Evolutionary conservation across 73 alveolate species (phyloP), one percentile per base, ranked within the genome.

Genomic region (Tetrahymena borealis): DNA sequence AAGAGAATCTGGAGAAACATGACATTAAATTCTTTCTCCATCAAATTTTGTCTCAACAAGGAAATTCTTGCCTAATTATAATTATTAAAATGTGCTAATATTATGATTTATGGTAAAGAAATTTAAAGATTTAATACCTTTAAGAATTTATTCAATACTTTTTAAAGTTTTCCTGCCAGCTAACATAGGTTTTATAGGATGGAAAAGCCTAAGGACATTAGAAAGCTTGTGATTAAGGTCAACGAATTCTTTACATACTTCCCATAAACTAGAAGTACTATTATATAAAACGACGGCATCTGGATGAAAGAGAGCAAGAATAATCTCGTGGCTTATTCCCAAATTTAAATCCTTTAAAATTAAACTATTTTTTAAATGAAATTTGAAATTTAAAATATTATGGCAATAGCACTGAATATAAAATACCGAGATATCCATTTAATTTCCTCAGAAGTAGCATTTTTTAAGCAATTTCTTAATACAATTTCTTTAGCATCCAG

Each of bases 1-100:
- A 91, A 91, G 20, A 79, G 91, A 91, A 38, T 60, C 94, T 33
- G 95, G 95, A 8, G 95, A 42, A 15, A 96, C 91, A 96, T 98
- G 99, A 90, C 99, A 96, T 93, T 98, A 96, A 0, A 98, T 98
- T 95, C 99, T 94, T 93, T 98, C 99, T 11, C 99, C 99, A 95
- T 98, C 99, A 94, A 91, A 98, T 96, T 98, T 98, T 40, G 99
- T 98, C 95, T 98, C 99, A 1, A 98, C 97, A 90, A 96, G 36
- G 11, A 97, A 97, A 37, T 96, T 93, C 41, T 91, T 96, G 0
- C 96, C 97, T 43, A 41, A 90, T 31, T 78, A 92, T 41, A n/a
- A 42, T 16, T 1, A 43, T 40, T 40, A 2, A 40, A 15, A 15
- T 1, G n/a, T 40, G n/a, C 20, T 41, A 39, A 39, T 39, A 9